phyloP scores from a whole-genome alignment of 1,139 yeast genomes.

The Sugiyamaella novakii region DNA sequence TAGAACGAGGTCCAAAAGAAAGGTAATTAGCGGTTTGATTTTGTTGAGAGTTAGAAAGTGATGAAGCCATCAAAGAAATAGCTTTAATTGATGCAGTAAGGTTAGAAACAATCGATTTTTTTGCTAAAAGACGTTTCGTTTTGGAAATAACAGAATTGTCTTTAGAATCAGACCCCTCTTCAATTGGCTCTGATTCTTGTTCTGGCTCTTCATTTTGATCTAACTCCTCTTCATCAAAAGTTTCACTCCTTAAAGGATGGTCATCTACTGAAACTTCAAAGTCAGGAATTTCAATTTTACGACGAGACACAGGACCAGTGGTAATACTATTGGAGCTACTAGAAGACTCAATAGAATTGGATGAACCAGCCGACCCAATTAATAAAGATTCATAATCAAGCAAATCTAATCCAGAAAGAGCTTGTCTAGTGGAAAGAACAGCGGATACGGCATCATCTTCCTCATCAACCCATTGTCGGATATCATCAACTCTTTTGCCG shows the following conservation, averaged over 20 bases:
- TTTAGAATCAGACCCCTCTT: background rate
- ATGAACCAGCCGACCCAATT: slow-evolving; percentile 6
- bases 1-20: slow-evolving; percentile 37
- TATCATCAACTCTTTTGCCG: slow-evolving; percentile 4
- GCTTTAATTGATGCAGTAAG: slow-evolving; percentile 36
- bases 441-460: slow-evolving; percentile 19
- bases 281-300: slow-evolving; percentile 18
- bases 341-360: background rate
- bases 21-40: slow-evolving; percentile 30
- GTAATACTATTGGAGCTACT: slow-evolving; percentile 6
- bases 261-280: slow-evolving; percentile 20
- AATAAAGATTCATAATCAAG: background rate
- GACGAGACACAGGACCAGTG: slow-evolving; percentile 10
- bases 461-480: slow-evolving; percentile 12
- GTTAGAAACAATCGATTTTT: slow-evolving; percentile 32
- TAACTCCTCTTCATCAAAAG: slow-evolving; percentile 10
- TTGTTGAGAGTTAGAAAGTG: slow-evolving; percentile 35
- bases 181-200: background rate
- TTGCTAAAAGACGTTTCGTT: slow-evolving; percentile 17
- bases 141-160: slow-evolving; percentile 11
- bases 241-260: slow-evolving; percentile 23
- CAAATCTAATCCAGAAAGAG: slow-evolving; percentile 5
- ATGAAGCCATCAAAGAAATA: slow-evolving; percentile 34
- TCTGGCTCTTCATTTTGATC: slow-evolving; percentile 6
- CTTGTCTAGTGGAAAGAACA: slow-evolving; percentile 5